phyloP scores from a whole-genome alignment of 306 rosid species.

The Casuarina glauca region DNA sequence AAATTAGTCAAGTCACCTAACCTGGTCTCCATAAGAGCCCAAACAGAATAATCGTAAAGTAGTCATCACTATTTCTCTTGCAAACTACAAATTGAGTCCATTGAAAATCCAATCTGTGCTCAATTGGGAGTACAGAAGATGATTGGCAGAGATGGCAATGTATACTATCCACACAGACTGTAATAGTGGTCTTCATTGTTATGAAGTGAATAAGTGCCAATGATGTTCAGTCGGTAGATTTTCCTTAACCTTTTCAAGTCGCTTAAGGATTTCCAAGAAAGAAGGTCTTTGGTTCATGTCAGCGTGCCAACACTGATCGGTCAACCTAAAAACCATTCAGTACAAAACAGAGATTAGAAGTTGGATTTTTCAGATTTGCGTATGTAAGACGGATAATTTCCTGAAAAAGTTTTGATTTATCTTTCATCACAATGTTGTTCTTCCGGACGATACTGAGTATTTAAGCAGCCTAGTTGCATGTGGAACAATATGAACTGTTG shows the following conservation, averaged over 20 bases:
- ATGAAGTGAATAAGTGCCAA: conserved; percentile 63
- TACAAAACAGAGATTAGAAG: conserved; percentile 6
- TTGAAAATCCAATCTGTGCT: conserved; percentile 38
- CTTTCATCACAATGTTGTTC: background rate
- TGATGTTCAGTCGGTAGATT: conserved; percentile 66
- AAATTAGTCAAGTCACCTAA: conserved; percentile 21
- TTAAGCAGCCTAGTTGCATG: background rate
- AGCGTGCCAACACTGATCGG: conserved; percentile 70
- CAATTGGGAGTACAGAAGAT: conserved; percentile 10
- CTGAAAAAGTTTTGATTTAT: background rate
- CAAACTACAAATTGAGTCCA: conserved; percentile 28
- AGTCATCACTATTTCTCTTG: conserved; percentile 14
- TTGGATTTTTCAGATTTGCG: background rate
- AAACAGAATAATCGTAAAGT: conserved; percentile 26
- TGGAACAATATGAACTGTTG: background rate
- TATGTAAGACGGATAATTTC: background rate
- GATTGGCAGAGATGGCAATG: conserved; percentile 24
- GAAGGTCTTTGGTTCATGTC: conserved; percentile 76
- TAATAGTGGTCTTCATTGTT: conserved; percentile 18
- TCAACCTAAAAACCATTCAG: conserved; percentile 50
- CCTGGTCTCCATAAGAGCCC: conserved; percentile 25
- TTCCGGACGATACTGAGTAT: background rate
- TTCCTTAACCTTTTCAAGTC: conserved; percentile 76
- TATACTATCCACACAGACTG: conserved; percentile 30
- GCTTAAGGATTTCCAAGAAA: conserved; percentile 81